phyloP scores from a whole-genome alignment of 176 grass and related monocot genomes.

The Cymbopogon citratus region DNA sequence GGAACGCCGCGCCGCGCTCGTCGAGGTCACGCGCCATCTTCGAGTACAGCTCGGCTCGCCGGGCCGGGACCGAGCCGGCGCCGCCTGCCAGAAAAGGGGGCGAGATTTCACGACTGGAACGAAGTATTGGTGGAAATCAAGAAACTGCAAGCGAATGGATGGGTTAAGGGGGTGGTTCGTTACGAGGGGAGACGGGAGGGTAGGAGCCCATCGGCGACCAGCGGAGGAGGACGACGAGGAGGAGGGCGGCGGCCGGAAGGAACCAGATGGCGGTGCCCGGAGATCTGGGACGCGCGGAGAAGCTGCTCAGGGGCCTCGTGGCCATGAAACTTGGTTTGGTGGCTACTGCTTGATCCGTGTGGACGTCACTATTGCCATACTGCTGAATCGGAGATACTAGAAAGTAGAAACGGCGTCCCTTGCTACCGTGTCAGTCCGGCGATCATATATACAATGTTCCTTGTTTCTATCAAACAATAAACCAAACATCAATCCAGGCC shows the following conservation, averaged over 20 bases:
- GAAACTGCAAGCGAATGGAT: background rate
- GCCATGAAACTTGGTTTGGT: conserved; percentile 17
- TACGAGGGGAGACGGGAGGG: conserved; percentile 3
- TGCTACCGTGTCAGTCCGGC: too few species aligned
- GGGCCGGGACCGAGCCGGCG: conserved; percentile 28
- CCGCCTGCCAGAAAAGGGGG: conserved; percentile 10
- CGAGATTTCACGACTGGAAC: background rate
- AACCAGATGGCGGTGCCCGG: conserved; percentile 48
- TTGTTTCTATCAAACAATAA: too few species aligned
- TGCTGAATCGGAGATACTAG: too few species aligned
- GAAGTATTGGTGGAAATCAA: background rate
- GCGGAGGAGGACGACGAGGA: conserved; percentile 39
- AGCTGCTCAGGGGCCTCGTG: conserved; percentile 15
- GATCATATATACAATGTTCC: too few species aligned
- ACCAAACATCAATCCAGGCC: too few species aligned
- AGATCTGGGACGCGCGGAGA: conserved; percentile 31
- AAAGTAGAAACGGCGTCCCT: too few species aligned
- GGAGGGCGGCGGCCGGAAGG: conserved; percentile 38
- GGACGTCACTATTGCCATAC: too few species aligned
- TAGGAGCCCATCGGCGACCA: conserved; percentile 39
- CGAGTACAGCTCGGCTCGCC: conserved; percentile 61
- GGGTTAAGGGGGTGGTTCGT: background rate
- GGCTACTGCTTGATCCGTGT: background rate
- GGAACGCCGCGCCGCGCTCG: conserved; percentile 66
- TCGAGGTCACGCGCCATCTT: conserved; percentile 78